Percentiles rank a stretch among this genome's conserved stretches.
These are phyloP conservation scores for Raddia distichophylla DNA, from an alignment of 176 grass and related monocot species.

Conservation along the genomic window DNA sequence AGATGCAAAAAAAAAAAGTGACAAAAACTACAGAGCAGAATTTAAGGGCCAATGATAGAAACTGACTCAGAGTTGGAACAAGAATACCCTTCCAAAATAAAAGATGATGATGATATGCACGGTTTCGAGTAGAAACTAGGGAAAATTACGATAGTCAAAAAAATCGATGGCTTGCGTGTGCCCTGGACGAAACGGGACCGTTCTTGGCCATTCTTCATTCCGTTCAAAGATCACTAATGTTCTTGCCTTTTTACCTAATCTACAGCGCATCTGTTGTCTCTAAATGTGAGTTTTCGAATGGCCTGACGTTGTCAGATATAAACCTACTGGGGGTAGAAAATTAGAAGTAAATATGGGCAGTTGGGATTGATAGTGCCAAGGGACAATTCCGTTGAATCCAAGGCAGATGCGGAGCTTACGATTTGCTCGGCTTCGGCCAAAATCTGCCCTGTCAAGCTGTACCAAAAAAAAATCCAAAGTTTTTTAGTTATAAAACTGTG, in stretches of 20 bases:
- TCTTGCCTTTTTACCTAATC: background rate
- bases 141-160: constrained; percentile 17
- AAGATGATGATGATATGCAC: background rate
- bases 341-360: background rate
- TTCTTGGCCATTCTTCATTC: background rate
- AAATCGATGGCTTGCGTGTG: constrained; percentile 11
- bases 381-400: constrained; percentile 16
- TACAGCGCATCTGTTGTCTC: background rate
- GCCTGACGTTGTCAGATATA: background rate
- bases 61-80: background rate
- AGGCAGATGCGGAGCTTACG: background rate
- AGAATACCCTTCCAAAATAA: background rate
- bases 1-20: background rate
- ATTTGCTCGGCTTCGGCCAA: background rate
- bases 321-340: background rate
- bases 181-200: constrained; percentile 32
- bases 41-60: background rate
- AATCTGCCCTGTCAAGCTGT: background rate
- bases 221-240: background rate
- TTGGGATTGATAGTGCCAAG: background rate
- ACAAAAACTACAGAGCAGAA: background rate
- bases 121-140: background rate
- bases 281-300: background rate
- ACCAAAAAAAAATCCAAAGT: background rate
- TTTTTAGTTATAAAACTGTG: background rate